Base-by-base conservation (phyloP, 768 basidiomycete species). In the Guyanaporus albipodus region DNA sequence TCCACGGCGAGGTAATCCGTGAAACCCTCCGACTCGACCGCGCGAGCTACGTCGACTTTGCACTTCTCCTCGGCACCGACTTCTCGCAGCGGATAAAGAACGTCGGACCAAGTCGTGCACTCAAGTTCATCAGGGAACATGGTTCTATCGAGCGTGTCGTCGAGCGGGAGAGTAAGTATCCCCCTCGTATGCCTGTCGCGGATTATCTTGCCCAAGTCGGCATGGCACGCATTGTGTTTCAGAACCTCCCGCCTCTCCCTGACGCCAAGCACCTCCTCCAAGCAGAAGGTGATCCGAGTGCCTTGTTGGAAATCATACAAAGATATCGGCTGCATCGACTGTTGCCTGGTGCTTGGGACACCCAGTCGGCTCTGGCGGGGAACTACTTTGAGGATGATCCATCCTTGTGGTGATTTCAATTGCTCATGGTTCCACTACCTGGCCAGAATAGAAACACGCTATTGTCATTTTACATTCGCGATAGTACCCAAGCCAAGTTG, bases 11-110 rank as follows among this genome's bases (percentile, higher is more conserved):
- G 1, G 74, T 82, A 4, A 71, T 92, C 17, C 85, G 83, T 8
- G 49, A 64, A 1, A 70, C 69, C 7, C 76, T 91, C 28, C 60
- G 70, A 10, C 77, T 96, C 22, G 69, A 77, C 53, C 74, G 73
- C 8, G 58, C 71, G 0, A 62, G 78, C 40, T 93, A 78, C 64
- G 64, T 95, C 56, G 93, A 96, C 67, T 92, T 95, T 65, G 83
- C 81, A 0, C 78, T 95, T 41, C 74, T 96, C 6, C 76, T 93
- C 9, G 93, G 93, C 10, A 95, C 92, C 2, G 93, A 96, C 66
- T 94, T 95, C 56, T 85, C 89, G 0, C 80, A 84, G 37, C 81
- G 93, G 5, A 87, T 96, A 48, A 85, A 79, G 46, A 82, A 85
- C 49, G 72, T 95, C 2, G 93, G 93, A 1, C 91, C 92, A 1